Evolutionary conservation across 257 asterid genomes (phyloP).

Genomic region (Solanum acaule): DNA sequence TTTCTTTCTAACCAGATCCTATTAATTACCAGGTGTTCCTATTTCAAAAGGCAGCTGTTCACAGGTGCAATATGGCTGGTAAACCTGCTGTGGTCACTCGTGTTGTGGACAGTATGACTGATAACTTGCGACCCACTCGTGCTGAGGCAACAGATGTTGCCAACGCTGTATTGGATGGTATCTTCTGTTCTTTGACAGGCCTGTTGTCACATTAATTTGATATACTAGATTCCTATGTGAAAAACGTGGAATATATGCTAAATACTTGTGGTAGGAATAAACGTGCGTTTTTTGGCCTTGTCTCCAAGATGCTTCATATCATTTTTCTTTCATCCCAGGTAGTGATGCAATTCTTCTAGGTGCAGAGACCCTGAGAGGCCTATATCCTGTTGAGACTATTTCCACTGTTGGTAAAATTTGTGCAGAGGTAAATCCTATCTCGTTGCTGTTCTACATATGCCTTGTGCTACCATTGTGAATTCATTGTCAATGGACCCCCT

Average conservation of each 20-base stretch:
- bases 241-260: background rate
- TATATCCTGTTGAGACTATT: constrained; percentile 83
- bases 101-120: constrained; percentile 95
- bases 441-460: background rate
- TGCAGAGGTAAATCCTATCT: constrained; percentile 39
- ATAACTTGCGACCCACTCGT: constrained; percentile 88
- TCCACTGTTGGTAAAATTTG: constrained; percentile 84
- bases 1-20: background rate
- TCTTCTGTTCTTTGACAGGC: background rate
- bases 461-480: background rate
- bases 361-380: constrained; percentile 90
- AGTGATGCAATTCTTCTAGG: constrained; percentile 97
- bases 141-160: constrained; percentile 99
- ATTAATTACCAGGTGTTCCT: constrained; percentile 61
- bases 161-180: constrained; percentile 91
- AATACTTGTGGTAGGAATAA: background rate
- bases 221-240: background rate
- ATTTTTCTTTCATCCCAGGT: constrained; percentile 32
- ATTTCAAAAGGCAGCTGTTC: constrained; percentile 79
- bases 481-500: background rate
- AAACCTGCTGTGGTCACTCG: constrained; percentile 92
- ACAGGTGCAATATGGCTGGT: constrained; percentile 94
- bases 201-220: background rate
- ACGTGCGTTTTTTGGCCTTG: background rate
- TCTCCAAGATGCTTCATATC: background rate